These are phyloP conservation scores for Paecilomyces formosus DNA, from an alignment of 2,329 filamentous ascomycete species.

Conservation along the genomic window DNA sequence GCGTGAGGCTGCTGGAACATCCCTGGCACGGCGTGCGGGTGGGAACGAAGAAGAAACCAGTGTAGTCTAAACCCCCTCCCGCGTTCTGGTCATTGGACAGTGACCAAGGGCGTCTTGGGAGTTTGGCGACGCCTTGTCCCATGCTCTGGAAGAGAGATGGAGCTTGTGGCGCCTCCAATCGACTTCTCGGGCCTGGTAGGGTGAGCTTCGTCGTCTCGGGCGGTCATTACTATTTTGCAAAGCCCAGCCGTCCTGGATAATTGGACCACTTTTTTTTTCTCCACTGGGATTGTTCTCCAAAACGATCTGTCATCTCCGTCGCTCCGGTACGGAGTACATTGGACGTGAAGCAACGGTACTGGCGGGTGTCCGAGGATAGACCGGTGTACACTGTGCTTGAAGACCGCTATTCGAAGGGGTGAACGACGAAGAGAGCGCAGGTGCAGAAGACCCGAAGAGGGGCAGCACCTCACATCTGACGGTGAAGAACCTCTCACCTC, in stretches of 20 bases:
- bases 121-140: background rate
- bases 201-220: background rate
- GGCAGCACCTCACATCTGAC: background rate
- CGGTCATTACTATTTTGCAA: background rate
- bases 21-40: background rate
- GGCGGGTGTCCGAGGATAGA: background rate
- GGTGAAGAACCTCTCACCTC: background rate
- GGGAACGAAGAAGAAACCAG: background rate
- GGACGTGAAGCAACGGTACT: background rate
- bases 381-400: background rate
- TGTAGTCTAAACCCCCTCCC: background rate
- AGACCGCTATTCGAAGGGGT: background rate
- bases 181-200: background rate
- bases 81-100: background rate
- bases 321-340: background rate
- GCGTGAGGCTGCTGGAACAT: background rate
- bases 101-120: background rate
- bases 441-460: background rate
- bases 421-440: background rate
- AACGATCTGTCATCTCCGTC: slow-evolving; percentile 1
- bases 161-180: background rate
- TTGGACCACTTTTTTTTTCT: background rate
- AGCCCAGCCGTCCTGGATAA: background rate
- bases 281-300: background rate
- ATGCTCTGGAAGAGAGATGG: background rate